phyloP scores from a whole-genome alignment of 2,329 filamentous ascomycete genomes.

The Tolypocladium ovalisporum region DNA sequence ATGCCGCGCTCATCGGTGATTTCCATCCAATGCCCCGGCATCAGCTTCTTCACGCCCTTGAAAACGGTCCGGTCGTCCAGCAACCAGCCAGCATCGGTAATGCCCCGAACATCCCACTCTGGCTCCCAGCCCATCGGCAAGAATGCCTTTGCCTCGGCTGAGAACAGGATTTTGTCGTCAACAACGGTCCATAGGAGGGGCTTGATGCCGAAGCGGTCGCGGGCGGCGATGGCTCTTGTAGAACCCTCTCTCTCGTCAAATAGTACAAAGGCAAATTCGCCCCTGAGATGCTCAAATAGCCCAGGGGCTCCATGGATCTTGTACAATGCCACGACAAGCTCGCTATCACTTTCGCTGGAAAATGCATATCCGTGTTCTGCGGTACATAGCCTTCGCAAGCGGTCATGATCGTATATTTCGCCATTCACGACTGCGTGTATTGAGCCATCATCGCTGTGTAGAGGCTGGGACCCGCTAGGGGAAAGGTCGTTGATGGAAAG shows the following conservation, averaged over 20 bases:
- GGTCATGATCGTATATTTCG: slow-evolving; percentile 45
- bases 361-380: slow-evolving; percentile 29
- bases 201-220: slow-evolving; percentile 48
- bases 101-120: slow-evolving; percentile 38
- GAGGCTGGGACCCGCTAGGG: slow-evolving; percentile 33
- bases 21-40: slow-evolving; percentile 32
- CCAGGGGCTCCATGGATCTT: slow-evolving; percentile 29
- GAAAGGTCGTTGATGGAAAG: slow-evolving; percentile 42
- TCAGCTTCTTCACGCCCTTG: slow-evolving; percentile 31
- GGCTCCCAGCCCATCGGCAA: slow-evolving; percentile 37
- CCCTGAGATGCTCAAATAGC: slow-evolving; percentile 31
- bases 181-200: slow-evolving; percentile 39
- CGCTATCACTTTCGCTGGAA: slow-evolving; percentile 34
- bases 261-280: slow-evolving; percentile 43
- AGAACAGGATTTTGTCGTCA: slow-evolving; percentile 29
- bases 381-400: slow-evolving; percentile 25
- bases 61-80: slow-evolving; percentile 37
- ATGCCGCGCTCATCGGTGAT: slow-evolving; percentile 22
- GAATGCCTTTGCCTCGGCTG: slow-evolving; percentile 44
- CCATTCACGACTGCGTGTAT: slow-evolving; percentile 49
- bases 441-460: slow-evolving; percentile 22
- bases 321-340: slow-evolving; percentile 42
- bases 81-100: slow-evolving; percentile 31
- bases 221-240: slow-evolving; percentile 31
- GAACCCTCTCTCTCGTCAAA: slow-evolving; percentile 29